Conservation (phyloP, 2,329 filamentous ascomycete species). For the Bertia moriformis region DNA sequence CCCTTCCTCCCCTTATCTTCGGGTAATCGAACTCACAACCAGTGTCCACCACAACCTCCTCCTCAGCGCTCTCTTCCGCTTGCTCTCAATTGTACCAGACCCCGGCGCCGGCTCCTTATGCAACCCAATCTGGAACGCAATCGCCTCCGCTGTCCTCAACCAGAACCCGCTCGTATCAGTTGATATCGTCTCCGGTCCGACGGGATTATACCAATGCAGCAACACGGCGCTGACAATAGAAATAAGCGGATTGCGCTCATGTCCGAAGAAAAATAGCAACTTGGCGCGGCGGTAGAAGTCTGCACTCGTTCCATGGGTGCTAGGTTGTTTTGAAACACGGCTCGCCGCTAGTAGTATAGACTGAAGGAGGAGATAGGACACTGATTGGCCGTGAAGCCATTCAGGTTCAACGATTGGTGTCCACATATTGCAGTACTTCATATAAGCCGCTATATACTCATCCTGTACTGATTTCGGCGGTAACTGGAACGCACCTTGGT, state of each 20-base stretch:
- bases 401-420: conserved; percentile 22
- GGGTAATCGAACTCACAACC: conserved; percentile 8
- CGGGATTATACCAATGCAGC: conserved; percentile 25
- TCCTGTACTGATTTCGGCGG: neutral
- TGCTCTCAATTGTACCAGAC: too few relatives aligned
- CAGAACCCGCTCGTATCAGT: conserved; percentile 24
- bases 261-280: conserved; percentile 16
- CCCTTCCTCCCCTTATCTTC: neutral
- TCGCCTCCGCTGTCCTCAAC: conserved; percentile 21
- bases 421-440: conserved; percentile 22
- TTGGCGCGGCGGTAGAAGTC: conserved; percentile 16
- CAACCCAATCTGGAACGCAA: conserved; percentile 24
- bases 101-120: conserved; percentile 18
- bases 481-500: neutral
- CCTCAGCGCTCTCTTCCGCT: conserved; percentile 13
- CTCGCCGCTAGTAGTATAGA: neutral
- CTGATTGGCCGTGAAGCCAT: conserved; percentile 14
- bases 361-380: conserved; percentile 5
- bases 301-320: conserved; percentile 13
- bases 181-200: conserved; percentile 21
- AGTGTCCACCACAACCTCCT: conserved; percentile 16
- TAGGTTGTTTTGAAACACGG: conserved; percentile 6
- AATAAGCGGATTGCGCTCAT: conserved; percentile 19
- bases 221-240: conserved; percentile 20
- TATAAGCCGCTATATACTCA: conserved; percentile 17